These are phyloP conservation scores for Ganoderma boninense DNA, from an alignment of 1,284 basidiomycete genomes.

Conservation along the genomic window DNA sequence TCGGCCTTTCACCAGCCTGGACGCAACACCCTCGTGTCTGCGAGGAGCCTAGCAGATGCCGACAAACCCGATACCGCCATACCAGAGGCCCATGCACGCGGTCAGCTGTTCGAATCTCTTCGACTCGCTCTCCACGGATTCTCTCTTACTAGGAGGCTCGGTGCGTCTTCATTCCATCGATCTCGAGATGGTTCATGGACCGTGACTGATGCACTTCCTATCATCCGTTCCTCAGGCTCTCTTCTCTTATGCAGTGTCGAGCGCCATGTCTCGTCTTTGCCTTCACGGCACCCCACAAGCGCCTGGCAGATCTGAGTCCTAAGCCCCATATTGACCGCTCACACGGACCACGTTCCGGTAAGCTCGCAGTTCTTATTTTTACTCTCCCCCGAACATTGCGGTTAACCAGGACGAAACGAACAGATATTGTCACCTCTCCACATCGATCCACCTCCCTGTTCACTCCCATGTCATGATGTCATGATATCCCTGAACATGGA, in stretches of 20 bases:
- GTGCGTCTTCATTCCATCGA: conserved; percentile 1
- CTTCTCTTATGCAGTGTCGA: conserved; percentile 1
- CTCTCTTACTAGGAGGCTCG: conserved; percentile 17
- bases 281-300: background rate
- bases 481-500: no score
- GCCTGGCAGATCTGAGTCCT: background rate
- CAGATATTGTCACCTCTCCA: no score
- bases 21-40: conserved; percentile 2
- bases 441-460: no score
- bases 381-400: no score
- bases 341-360: no score
- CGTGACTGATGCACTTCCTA: background rate
- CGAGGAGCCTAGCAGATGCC: conserved; percentile 5
- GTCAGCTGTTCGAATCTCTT: conserved; percentile 1
- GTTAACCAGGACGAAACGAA: no score
- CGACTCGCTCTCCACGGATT: conserved; percentile 4
- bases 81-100: no score
- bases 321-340: no score
- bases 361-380: no score
- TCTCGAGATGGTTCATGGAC: background rate
- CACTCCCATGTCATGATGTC: no score
- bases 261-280: background rate
- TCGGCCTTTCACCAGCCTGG: background rate
- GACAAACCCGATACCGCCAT: conserved; percentile 1
- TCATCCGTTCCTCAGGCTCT: conserved; percentile 1